Conservation (phyloP, 1,284 basidiomycete species). For the Ustilago sp. region DNA sequence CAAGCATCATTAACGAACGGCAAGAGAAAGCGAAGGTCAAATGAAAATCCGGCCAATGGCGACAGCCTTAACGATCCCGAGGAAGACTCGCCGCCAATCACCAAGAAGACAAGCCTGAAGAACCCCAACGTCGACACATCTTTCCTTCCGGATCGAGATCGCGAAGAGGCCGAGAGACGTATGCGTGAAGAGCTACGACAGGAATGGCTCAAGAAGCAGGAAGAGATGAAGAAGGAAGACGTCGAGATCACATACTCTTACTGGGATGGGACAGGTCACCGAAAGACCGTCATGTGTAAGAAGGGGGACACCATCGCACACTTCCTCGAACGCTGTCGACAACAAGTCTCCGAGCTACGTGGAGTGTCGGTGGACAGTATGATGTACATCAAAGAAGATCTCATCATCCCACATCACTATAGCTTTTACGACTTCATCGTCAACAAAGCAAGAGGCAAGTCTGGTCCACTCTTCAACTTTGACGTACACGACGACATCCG, state of each 20-base stretch:
- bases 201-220: constrained; percentile 90
- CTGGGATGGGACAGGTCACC: constrained; percentile 98
- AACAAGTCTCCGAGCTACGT: constrained; percentile 90
- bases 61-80: constrained; percentile 14
- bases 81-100: constrained; percentile 1
- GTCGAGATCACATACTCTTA: constrained; percentile 94
- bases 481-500: constrained; percentile 99
- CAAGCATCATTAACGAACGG: constrained; percentile 47
- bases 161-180: constrained; percentile 89
- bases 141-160: constrained; percentile 94
- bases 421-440: constrained; percentile 99
- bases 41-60: constrained; percentile 12
- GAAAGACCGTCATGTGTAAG: constrained; percentile 93
- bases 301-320: constrained; percentile 92
- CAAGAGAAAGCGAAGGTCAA: constrained; percentile 56
- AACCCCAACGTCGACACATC: constrained; percentile 97
- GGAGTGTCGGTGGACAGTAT: constrained; percentile 92
- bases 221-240: constrained; percentile 85
- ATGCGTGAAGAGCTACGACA: constrained; percentile 88
- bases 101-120: constrained; percentile 80
- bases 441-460: constrained; percentile 97
- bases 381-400: constrained; percentile 87
- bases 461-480: constrained; percentile 97
- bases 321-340: constrained; percentile 92
- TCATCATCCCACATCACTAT: constrained; percentile 78